Base-by-base conservation (phyloP, 192 early-diverging fungal genomes). In the Linnemannia zychae region DNA sequence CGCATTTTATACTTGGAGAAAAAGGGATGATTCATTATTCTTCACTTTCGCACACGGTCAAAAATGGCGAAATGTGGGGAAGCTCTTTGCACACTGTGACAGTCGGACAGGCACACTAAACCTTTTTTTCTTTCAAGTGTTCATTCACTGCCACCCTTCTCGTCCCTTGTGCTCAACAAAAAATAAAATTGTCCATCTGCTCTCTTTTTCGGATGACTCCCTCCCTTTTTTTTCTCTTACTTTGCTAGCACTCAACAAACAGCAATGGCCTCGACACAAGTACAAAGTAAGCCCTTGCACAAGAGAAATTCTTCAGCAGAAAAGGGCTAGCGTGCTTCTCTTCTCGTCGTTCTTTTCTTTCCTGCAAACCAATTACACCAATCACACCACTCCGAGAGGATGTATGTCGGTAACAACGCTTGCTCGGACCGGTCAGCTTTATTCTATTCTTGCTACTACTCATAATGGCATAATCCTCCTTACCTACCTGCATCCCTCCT, bases 61-160 rank as follows among this genome's bases (percentile, higher is more conserved):
- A 72, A 72, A 72, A 48, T 44, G 71, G 71, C 46, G 71, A 72
- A 72, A 72, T 72, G 71, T 72, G 71, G 71, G 71, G 71, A 48
- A 40, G 67, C 33, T 13, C 7, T 37, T 22, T n/a, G n/a, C n/a
- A 17, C 36, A 69, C 38, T 7, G 31, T 69, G 1, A 9, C 40
- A 44, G 36, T 20, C 36, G 34, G 18, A 20, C 36, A 12, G 20
- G 16, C 37, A 18, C 67, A 24, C 67, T 40, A 13, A 40, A 63
- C 57, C 57, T 63, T 63, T 63, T 60, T 24, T 60, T 5, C 22
- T 28, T 63, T 63, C 57, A 31, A 63, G n/a, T n/a, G n/a, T 33
- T 33, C 57, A 31, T 69, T 7, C 9, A 20, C 67, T 37, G 17
- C 67, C 13, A 22, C 38, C 2, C 22, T 24, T 18, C 20, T 40